phyloP scores from a whole-genome alignment of 345 rosid genomes.

The Brassica carinata region DNA sequence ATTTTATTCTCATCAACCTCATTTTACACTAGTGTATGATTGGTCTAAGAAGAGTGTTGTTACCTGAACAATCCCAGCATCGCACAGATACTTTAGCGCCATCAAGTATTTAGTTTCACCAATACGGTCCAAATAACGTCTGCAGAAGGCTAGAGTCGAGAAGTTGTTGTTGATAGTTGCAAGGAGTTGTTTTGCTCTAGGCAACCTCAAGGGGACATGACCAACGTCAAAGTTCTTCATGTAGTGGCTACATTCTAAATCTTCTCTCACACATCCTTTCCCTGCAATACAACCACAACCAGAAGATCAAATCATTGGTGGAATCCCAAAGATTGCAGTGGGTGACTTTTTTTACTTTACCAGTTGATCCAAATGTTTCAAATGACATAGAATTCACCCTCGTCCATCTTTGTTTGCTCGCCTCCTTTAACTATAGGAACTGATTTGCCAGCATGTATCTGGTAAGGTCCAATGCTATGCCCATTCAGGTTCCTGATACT shows the following conservation, averaged over 20 bases:
- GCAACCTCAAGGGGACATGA: slow-evolving; percentile 76
- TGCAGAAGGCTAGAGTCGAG: slow-evolving; percentile 90
- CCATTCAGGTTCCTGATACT: slow-evolving; percentile 93
- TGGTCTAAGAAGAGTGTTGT: slow-evolving; percentile 13
- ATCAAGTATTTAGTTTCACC: slow-evolving; percentile 92
- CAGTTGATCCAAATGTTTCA: slow-evolving; percentile 94
- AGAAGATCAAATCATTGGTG: neutral
- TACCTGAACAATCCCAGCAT: slow-evolving; percentile 90
- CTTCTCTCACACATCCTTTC: slow-evolving; percentile 89
- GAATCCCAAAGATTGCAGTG: neutral
- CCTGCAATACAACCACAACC: slow-evolving; percentile 48
- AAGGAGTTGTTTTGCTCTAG: slow-evolving; percentile 95
- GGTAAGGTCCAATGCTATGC: slow-evolving; percentile 87
- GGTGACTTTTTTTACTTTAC: slow-evolving; percentile 38
- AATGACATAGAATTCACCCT: slow-evolving; percentile 95
- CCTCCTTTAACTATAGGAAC: slow-evolving; percentile 98
- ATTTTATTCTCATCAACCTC: neutral
- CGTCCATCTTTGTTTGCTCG: slow-evolving; percentile 98
- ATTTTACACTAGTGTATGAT: neutral
- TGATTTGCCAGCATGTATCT: slow-evolving; percentile 94
- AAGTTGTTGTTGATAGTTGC: slow-evolving; percentile 92
- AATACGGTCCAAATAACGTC: slow-evolving; percentile 85
- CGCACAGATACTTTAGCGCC: slow-evolving; percentile 94
- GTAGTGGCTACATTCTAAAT: slow-evolving; percentile 93
- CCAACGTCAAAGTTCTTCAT: slow-evolving; percentile 86